These are phyloP conservation scores for Colletotrichum sublineola DNA, from an alignment of 2,329 filamentous ascomycete species.

Conservation along the genomic window DNA sequence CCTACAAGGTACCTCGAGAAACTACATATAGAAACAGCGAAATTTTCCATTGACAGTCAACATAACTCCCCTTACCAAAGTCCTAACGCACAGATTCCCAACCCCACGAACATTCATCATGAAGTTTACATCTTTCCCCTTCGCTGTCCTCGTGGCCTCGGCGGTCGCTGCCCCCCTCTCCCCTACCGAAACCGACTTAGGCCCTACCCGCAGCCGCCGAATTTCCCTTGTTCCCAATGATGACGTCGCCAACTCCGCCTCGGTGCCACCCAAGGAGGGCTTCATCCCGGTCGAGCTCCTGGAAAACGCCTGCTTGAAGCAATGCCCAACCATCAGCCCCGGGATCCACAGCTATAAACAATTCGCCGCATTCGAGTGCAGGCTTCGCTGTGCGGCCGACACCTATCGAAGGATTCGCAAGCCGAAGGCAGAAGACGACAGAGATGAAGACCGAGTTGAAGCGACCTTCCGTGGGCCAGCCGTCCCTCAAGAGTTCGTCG, in stretches of 20 bases:
- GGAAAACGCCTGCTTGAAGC: not conserved
- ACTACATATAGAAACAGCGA: not conserved
- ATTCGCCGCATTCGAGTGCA: not conserved
- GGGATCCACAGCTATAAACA: not conserved
- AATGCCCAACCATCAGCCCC: not conserved
- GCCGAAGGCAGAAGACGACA: no score
- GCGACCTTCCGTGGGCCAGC: rapidly evolving
- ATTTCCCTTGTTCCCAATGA: no score
- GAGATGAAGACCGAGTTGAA: not conserved
- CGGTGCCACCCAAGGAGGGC: not conserved
- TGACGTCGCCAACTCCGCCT: no score
- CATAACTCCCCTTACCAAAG: not conserved
- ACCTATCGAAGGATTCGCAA: not conserved
- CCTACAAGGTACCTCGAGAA: not conserved
- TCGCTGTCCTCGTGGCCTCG: not conserved
- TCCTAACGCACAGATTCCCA: not conserved
- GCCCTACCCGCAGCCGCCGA: no score
- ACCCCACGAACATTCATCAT: not conserved
- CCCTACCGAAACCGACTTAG: not conserved
- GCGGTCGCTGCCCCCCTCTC: not conserved
- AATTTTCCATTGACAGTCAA: not conserved
- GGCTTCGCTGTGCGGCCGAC: not conserved
- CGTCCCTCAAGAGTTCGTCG: not conserved
- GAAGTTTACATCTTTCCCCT: not conserved
- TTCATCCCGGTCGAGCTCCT: not conserved